Conservation (phyloP, 768 basidiomycete genomes). For the Rhizopogon vulgaris region DNA sequence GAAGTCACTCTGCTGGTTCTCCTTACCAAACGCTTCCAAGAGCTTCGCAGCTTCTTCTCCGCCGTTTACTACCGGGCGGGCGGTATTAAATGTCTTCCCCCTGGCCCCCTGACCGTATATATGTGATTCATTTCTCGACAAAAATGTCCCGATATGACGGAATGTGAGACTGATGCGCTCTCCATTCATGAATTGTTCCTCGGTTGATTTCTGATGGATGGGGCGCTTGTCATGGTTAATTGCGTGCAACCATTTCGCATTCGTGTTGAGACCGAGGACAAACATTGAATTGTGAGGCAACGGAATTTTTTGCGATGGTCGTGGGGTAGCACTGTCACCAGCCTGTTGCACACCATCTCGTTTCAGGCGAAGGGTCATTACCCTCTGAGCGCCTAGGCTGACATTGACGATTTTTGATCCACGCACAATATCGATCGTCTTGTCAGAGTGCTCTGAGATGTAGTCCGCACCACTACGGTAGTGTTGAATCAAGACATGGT, state of each 20-base stretch:
- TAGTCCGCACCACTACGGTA: constrained; percentile 77
- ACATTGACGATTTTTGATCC: constrained; percentile 77
- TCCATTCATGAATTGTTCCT: constrained; percentile 51
- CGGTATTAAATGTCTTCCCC: constrained; percentile 51
- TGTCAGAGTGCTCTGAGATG: constrained; percentile 85
- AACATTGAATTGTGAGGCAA: constrained; percentile 83
- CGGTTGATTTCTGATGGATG: constrained; percentile 40
- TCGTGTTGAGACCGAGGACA: constrained; percentile 69
- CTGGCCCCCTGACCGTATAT: constrained; percentile 76
- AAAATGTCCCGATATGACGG: constrained; percentile 71
- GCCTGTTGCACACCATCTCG: constrained; percentile 32
- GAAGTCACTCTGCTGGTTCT: constrained; percentile 66
- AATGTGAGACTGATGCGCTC: constrained; percentile 79
- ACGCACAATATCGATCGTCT: constrained; percentile 74
- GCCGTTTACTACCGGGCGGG: constrained; percentile 49
- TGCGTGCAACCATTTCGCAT: constrained; percentile 68
- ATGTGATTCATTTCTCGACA: constrained; percentile 39
- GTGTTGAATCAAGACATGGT: constrained; percentile 79
- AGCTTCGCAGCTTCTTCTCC: constrained; percentile 41
- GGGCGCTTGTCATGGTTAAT: constrained; percentile 75
- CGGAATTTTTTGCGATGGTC: constrained; percentile 54
- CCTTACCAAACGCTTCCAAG: constrained; percentile 62
- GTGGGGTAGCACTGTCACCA: constrained; percentile 20
- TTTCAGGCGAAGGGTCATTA: constrained; percentile 71
- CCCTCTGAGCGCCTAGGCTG: constrained; percentile 70